These are phyloP conservation scores for Cutaneotrichosporon dermatis DNA, from an alignment of 1,284 basidiomycete genomes.

Conservation along the genomic window DNA sequence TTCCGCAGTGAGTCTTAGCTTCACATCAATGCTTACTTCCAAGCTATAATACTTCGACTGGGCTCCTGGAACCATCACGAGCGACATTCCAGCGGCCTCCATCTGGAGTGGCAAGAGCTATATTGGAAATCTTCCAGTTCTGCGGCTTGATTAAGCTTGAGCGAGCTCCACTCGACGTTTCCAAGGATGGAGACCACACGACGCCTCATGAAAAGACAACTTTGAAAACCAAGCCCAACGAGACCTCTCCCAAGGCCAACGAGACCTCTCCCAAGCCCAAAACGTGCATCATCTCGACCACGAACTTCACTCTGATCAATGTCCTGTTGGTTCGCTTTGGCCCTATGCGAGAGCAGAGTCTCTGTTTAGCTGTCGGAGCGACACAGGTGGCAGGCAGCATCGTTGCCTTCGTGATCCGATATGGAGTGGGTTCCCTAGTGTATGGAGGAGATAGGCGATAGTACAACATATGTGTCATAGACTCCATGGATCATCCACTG, in stretches of 20 bases:
- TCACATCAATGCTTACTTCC: neutral
- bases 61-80: conserved; percentile 68
- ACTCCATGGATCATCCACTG: neutral
- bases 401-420: conserved; percentile 75
- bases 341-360: conserved; percentile 70
- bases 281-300: conserved; percentile 58
- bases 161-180: conserved; percentile 51
- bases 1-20: conserved; percentile 64
- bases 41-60: conserved; percentile 69
- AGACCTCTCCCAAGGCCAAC: no score
- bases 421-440: conserved; percentile 76
- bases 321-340: conserved; percentile 71
- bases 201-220: neutral
- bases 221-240: no score
- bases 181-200: neutral
- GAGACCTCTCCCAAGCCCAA: no score
- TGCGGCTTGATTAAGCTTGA: conserved; percentile 67
- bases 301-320: conserved; percentile 85
- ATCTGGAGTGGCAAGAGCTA: conserved; percentile 54
- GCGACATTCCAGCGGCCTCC: conserved; percentile 57
- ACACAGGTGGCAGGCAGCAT: conserved; percentile 71
- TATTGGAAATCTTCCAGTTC: conserved; percentile 59
- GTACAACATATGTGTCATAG: conserved; percentile 1
- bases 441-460: conserved; percentile 83
- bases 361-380: conserved; percentile 67